Base-by-base conservation (phyloP, 106 monocot genomes). In the Platanthera guangdongensis region DNA sequence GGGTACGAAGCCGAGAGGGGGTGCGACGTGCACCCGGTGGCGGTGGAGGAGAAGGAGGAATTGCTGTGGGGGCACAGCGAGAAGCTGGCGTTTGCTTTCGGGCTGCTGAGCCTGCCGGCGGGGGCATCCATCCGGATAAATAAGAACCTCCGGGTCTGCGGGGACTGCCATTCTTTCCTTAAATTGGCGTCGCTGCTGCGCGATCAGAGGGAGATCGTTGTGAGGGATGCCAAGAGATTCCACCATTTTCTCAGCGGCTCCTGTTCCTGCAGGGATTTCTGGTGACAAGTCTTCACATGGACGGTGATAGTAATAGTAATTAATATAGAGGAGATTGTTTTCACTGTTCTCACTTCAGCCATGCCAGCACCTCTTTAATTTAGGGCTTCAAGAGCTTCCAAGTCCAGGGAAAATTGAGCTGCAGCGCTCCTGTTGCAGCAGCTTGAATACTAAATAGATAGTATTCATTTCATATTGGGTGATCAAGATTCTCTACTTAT, bases 211-310 rank as follows among this genome's bases (percentile, higher is more conserved):
- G 72, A 87, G 72, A 87, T 87, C 48, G 84, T 87, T 50, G 75
- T 87, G 11, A 77, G 89, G 6, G 92, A 89, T 78, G 82, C 84
- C 5, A 90, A 93, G 73, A 59, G 89, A 47, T 90, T 88, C 76
- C 93, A 93, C 71, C 90, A 90, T 81, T 93, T 90, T 68, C 78
- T 19, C 3, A 39, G 52, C 48, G 89, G 92, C 2, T 77, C 15
- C 1, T 93, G 92, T 76, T 93, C 89, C 11, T 90, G 92, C 57
- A 28, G 71, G 30, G 87, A 88, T 46, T 93, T 87, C 51, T 90
- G 92, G 92, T 88, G 74, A 82, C 25, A 25, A 25, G 25, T 25
- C 25, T 25, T 25, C 25, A 25, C 25, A 0, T 25, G 25, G 25
- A 25, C 25, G 92, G 92, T 88, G 74, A 82, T 39, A 39, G 39